A percentile compares a stretch with the other conserved stretches of the same genome.
Evolutionary conservation across 805 yeast genomes (phyloP).

Genomic region (Wickerhamomyces mucosus): DNA sequence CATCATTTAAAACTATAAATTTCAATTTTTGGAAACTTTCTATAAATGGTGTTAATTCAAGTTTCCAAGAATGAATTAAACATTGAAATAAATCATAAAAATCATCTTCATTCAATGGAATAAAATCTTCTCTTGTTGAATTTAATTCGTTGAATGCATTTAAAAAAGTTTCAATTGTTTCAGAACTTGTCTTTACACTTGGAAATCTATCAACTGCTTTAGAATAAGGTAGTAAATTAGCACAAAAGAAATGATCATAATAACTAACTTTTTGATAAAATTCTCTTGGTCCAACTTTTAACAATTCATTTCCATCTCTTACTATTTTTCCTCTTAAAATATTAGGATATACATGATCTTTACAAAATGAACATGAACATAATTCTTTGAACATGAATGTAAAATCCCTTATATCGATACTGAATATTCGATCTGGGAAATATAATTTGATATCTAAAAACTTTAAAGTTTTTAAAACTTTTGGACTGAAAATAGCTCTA

Average conservation of each 20-base stretch:
- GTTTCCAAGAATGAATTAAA: slow-evolving; percentile 27
- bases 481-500: slow-evolving; percentile 15
- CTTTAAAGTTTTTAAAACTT: slow-evolving; percentile 24
- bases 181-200: slow-evolving; percentile 32
- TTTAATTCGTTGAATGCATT: slow-evolving; percentile 18
- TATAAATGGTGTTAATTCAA: slow-evolving; percentile 27
- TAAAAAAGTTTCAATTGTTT: slow-evolving; percentile 23
- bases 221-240: slow-evolving; percentile 30
- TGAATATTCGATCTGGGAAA: slow-evolving; percentile 8
- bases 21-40: slow-evolving; percentile 24
- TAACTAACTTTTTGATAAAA: slow-evolving; percentile 26
- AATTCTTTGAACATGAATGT: slow-evolving; percentile 7
- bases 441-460: slow-evolving; percentile 29
- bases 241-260: slow-evolving; percentile 25
- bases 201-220: slow-evolving; percentile 35
- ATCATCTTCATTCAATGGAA: slow-evolving; percentile 22
- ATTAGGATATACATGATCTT: slow-evolving; percentile 17
- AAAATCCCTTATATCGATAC: slow-evolving; percentile 12
- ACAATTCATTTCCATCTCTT: slow-evolving; percentile 21
- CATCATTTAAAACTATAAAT: slow-evolving; percentile 30
- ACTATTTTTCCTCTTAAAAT: slow-evolving; percentile 27
- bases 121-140: slow-evolving; percentile 13
- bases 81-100: slow-evolving; percentile 26
- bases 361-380: slow-evolving; percentile 16
- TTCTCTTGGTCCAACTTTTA: slow-evolving; percentile 19